Conservation (phyloP, 352 stramenopile genomes). For the Phytopythium chamaehyphon region DNA sequence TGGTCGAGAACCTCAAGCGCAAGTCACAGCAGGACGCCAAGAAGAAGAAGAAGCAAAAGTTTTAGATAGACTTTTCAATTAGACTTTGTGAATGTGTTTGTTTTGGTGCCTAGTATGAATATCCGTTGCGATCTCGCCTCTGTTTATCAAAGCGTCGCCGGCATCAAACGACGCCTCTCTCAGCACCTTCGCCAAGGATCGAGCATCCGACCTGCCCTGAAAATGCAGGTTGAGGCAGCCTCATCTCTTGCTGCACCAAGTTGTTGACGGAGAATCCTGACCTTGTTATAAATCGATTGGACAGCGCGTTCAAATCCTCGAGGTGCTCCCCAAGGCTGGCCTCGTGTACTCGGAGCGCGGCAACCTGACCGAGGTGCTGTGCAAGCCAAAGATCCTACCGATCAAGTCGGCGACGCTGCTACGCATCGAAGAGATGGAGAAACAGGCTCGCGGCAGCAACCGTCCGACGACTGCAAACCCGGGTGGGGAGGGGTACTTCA, state of each 20-base stretch:
- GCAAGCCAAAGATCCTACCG: constrained; percentile 88
- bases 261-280: too few species aligned
- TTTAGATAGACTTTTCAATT: constrained; percentile 8
- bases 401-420: constrained; percentile 87
- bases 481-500: constrained; percentile 13
- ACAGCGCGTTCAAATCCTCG: constrained; percentile 74
- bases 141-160: background rate
- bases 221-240: constrained; percentile 2
- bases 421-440: constrained; percentile 84
- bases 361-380: constrained; percentile 83
- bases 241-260: too few species aligned
- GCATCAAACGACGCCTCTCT: background rate
- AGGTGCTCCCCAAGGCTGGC: constrained; percentile 84
- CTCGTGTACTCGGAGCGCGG: constrained; percentile 87
- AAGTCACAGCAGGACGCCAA: constrained; percentile 47
- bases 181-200: background rate
- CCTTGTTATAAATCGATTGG: background rate
- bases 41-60: constrained; percentile 43
- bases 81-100: too few species aligned
- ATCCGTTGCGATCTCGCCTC: background rate
- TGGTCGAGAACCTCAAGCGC: constrained; percentile 83
- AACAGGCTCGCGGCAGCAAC: constrained; percentile 44
- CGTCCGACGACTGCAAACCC: constrained; percentile 12
- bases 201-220: background rate
- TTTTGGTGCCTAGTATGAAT: too few species aligned